phyloP scores from a whole-genome alignment of 257 asterid species.

The Rauvolfia tetraphylla region DNA sequence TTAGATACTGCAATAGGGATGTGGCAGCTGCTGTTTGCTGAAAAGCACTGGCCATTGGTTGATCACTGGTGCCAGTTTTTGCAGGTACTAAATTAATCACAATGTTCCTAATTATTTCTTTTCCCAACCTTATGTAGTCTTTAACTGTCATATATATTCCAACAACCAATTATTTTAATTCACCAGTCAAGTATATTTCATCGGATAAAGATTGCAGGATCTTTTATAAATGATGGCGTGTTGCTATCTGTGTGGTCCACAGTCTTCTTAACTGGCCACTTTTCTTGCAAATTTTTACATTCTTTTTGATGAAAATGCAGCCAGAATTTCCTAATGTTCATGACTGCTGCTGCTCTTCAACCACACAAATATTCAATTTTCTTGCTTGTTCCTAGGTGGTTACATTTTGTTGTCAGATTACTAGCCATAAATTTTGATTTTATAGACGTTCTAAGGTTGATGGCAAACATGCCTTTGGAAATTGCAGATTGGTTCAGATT shows the following conservation, averaged over 20 bases:
- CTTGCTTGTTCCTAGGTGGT: not conserved
- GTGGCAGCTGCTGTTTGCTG: constrained; percentile 98
- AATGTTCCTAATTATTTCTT: not conserved
- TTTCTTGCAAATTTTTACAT: not conserved
- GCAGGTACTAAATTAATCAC: constrained; percentile 48
- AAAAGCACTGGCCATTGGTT: constrained; percentile 88
- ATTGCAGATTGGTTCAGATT: not conserved
- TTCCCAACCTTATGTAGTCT: not conserved
- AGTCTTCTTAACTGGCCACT: not conserved
- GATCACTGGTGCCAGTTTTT: constrained; percentile 98
- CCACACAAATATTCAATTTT: not conserved
- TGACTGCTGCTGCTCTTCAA: not conserved
- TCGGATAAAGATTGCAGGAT: not conserved
- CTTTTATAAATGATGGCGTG: not conserved
- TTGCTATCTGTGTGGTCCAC: not conserved
- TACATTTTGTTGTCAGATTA: not conserved
- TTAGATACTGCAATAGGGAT: constrained; percentile 98
- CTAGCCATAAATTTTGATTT: not conserved
- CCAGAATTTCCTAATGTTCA: not conserved
- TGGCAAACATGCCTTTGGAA: not conserved
- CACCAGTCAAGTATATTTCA: not conserved
- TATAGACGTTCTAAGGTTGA: too few species aligned
- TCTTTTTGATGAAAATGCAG: not conserved
- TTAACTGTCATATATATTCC: not conserved
- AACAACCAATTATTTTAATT: not conserved